Evolutionary conservation across 169 alveolate species (phyloP), one percentile per base, ranked within the genome.

Genomic region (Miamiensis avidus): DNA sequence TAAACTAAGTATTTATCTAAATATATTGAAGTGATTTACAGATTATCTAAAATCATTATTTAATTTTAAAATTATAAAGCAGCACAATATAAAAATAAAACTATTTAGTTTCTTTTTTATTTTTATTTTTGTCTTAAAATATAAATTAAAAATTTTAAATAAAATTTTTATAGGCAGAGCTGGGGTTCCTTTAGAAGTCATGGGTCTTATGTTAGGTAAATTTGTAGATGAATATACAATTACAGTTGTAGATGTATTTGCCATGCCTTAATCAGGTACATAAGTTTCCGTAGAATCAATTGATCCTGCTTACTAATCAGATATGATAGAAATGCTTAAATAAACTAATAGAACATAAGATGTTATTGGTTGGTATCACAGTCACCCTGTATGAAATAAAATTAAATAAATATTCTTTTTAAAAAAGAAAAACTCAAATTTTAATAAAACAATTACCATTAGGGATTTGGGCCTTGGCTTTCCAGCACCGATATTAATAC

Each of bases 151-250:
- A n/a, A n/a, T n/a, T n/a, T n/a, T n/a, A n/a, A n/a, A n/a, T n/a
- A n/a, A n/a, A n/a, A n/a, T n/a, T n/a, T 64, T 76, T 30, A 65
- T 34, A 79, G 87, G 89, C 33, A 81, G 97, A 97, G 99, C 99
- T 1, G 99, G 99, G 34, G 99, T 99, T 20, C 99, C 99, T 25
- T 98, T 99, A 98, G 99, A 99, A 94, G 99, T 98, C 72, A 99
- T 99, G 99, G 99, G 99, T 64, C 96, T 99, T 32, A 97, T 99
- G 98, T 96, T 99, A 64, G 99, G 99, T 25, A 99, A 98, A 87
- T 97, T 98, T 90, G 97, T 99, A 26, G 99, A 99, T 93, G 99
- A 99, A 88, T 99, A 99, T 89, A 98, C 99, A n/a, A 99, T 99
- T 79, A 95, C 98, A 78, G 99, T 99, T n/a, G 99, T 98, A 74